Percentiles rank a stretch among this genome's conserved stretches.
phyloP scores from a whole-genome alignment of 768 basidiomycete genomes.

The Solioccasus polychromus region DNA sequence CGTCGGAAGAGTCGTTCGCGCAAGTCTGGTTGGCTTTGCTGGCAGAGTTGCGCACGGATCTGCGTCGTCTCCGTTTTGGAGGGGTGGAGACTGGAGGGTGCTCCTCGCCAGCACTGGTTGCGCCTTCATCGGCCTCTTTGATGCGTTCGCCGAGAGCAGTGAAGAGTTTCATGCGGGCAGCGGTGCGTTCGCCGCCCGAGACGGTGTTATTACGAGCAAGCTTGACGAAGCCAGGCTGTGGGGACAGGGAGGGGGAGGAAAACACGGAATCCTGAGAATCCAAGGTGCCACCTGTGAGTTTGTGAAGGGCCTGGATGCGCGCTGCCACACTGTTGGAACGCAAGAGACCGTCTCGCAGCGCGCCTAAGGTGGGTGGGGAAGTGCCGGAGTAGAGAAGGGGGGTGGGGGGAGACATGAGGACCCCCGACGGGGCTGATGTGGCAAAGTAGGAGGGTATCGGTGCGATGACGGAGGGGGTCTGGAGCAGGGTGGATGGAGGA shows the following conservation, averaged over 20 bases:
- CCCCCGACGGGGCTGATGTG: constrained; percentile 41
- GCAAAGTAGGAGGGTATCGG: constrained; percentile 57
- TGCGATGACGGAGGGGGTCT: constrained; percentile 37
- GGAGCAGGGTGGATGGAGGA: constrained; percentile 29
- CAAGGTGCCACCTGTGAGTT: constrained; percentile 68
- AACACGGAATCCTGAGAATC: constrained; percentile 57
- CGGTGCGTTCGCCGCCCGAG: constrained; percentile 74
- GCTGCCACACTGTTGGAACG: constrained; percentile 91
- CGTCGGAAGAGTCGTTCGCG: constrained; percentile 46
- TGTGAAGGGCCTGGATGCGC: constrained; percentile 75
- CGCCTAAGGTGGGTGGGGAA: constrained; percentile 69
- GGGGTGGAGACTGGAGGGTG: constrained; percentile 38
- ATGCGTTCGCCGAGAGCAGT: constrained; percentile 56
- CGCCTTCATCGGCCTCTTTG: constrained; percentile 62
- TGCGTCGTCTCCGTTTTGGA: constrained; percentile 55
- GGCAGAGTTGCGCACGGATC: constrained; percentile 43
- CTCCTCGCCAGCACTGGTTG: constrained; percentile 61
- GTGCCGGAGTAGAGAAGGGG: constrained; percentile 62
- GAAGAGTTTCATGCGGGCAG: constrained; percentile 67
- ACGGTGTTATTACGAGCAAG: constrained; percentile 77
- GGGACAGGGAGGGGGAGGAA: constrained; percentile 48
- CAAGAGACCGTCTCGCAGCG: constrained; percentile 73
- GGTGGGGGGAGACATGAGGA: constrained; percentile 45
- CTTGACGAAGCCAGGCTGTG: constrained; percentile 45
- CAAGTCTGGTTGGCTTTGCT: constrained; percentile 38